Evolutionary conservation across 1,284 basidiomycete species (phyloP).

Genomic region (Cystobasidium pallidum): DNA sequence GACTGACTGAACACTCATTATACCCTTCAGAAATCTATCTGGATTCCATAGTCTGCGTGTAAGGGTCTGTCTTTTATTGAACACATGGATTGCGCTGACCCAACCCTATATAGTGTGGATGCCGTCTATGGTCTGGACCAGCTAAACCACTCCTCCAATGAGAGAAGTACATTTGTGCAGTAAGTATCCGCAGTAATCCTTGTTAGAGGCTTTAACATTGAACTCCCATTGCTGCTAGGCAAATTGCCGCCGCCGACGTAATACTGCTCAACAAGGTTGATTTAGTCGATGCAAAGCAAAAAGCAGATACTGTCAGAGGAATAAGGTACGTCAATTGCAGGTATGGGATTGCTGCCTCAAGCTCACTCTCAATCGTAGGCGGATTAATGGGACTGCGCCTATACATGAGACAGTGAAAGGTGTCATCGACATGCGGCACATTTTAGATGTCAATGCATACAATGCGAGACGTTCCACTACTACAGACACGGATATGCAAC

Average conservation of each 20-base stretch:
- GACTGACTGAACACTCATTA: background rate
- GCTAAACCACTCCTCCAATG: constrained; percentile 19
- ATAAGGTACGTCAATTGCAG: constrained; percentile 58
- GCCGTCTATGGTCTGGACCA: constrained; percentile 80
- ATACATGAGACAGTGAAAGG: constrained; percentile 71
- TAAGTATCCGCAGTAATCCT: background rate
- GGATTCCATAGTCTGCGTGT: constrained; percentile 84
- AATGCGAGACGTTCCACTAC: constrained; percentile 57
- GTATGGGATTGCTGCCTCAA: background rate
- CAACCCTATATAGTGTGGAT: constrained; percentile 55
- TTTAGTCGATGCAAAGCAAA: constrained; percentile 61
- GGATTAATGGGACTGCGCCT: constrained; percentile 75
- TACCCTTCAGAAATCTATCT: constrained; percentile 66
- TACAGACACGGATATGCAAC: background rate
- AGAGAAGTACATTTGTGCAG: constrained; percentile 35
- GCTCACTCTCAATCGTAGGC: constrained; percentile 53
- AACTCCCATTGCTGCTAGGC: constrained; percentile 61
- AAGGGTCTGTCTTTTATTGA: constrained; percentile 60
- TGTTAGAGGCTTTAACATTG: background rate
- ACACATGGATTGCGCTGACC: background rate
- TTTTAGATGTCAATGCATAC: constrained; percentile 81
- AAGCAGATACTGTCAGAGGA: constrained; percentile 62
- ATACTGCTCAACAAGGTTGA: constrained; percentile 63
- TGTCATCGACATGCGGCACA: constrained; percentile 66
- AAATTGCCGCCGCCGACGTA: constrained; percentile 68